phyloP scores from a whole-genome alignment of 352 stramenopile species.

The Pythium vanterpoolii region DNA sequence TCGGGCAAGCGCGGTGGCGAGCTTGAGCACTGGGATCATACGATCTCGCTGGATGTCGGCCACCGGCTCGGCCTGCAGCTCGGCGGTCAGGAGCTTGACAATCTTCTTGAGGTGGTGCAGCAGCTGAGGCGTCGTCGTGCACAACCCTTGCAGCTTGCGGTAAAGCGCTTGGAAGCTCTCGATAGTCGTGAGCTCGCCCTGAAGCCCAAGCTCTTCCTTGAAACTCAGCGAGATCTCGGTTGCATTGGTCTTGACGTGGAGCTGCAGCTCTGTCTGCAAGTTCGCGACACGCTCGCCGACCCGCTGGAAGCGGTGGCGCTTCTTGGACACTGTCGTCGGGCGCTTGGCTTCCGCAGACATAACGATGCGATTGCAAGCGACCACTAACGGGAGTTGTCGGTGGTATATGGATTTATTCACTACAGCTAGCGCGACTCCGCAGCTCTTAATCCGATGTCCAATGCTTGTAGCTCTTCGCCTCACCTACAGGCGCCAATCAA shows the following conservation, averaged over 20 bases:
- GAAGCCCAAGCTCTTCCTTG: conserved; percentile 74
- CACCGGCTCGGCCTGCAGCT: conserved; percentile 49
- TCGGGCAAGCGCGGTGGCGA: conserved; percentile 72
- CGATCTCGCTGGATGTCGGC: conserved; percentile 68
- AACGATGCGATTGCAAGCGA: background rate
- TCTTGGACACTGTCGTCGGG: conserved; percentile 41
- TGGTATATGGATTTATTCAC: conserved; percentile 4
- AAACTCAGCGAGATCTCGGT: conserved; percentile 68
- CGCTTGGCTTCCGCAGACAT: conserved; percentile 23
- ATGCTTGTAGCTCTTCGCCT: conserved; percentile 22
- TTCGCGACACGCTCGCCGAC: conserved; percentile 78
- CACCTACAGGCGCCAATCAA: conserved; percentile 24
- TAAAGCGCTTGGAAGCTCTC: conserved; percentile 77
- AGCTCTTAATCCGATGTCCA: conserved; percentile 1
- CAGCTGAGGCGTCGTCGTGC: conserved; percentile 80
- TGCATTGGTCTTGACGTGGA: conserved; percentile 78
- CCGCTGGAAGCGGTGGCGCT: conserved; percentile 83
- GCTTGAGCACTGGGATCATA: conserved; percentile 75
- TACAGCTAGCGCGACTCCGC: background rate
- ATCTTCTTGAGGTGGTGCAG: conserved; percentile 80
- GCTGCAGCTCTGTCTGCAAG: conserved; percentile 73
- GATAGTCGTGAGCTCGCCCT: conserved; percentile 81
- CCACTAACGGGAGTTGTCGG: background rate
- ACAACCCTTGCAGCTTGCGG: conserved; percentile 64
- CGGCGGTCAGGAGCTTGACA: conserved; percentile 49